A percentile compares a stretch with the other conserved stretches of the same genome.
These are phyloP conservation scores for Mucor piriformis DNA, from an alignment of 371 early-diverging fungal species.

Conservation along the genomic window DNA sequence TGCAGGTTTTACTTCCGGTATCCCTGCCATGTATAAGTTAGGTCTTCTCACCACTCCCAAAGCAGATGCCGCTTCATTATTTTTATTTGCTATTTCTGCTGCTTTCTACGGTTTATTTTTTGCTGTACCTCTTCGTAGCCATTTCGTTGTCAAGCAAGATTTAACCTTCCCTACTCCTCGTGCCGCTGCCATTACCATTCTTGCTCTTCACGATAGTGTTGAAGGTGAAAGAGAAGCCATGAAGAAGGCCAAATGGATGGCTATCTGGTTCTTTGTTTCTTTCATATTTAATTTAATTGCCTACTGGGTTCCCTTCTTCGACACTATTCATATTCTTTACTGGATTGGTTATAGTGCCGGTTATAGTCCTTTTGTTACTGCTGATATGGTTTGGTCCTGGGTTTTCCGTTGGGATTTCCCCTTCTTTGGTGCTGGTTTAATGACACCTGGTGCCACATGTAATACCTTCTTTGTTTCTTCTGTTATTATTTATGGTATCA, in stretches of 20 bases:
- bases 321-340: constrained; percentile 57
- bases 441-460: constrained; percentile 66
- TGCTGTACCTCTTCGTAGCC: constrained; percentile 71
- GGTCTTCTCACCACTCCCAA: constrained; percentile 55
- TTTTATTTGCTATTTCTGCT: constrained; percentile 58
- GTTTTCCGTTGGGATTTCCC: constrained; percentile 56
- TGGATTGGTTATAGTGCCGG: constrained; percentile 59
- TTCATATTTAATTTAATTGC: constrained; percentile 52
- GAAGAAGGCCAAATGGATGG: constrained; percentile 55
- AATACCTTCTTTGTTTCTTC: constrained; percentile 61
- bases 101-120: constrained; percentile 78
- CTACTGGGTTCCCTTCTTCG: constrained; percentile 65
- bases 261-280: constrained; percentile 48
- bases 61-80: constrained; percentile 54
- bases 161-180: constrained; percentile 74
- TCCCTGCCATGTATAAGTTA: constrained; percentile 75
- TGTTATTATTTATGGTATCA: constrained; percentile 59
- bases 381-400: constrained; percentile 66
- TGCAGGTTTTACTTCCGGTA: constrained; percentile 68
- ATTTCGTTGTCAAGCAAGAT: constrained; percentile 73
- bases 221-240: constrained; percentile 46
- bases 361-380: constrained; percentile 47
- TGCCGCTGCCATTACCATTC: constrained; percentile 71
- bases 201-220: constrained; percentile 58
- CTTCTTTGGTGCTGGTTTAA: constrained; percentile 74